Evolutionary conservation across 1,284 basidiomycete species (phyloP).

Genomic region (Pulchroboletus neoregius): DNA sequence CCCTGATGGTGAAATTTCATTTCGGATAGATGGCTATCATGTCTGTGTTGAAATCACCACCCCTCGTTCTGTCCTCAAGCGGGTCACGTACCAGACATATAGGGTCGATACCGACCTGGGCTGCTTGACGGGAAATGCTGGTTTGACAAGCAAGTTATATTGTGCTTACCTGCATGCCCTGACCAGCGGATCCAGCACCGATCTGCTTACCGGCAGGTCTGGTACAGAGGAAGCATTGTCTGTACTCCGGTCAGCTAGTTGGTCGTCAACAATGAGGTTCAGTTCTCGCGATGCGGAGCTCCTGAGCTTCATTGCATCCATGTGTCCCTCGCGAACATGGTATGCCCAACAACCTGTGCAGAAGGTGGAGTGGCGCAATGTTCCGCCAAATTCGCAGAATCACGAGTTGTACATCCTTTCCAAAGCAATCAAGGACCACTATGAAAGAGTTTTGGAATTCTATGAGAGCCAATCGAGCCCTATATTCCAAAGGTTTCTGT

Average conservation of each 20-base stretch:
- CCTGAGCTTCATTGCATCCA: constrained; percentile 33
- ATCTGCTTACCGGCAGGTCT: constrained; percentile 43
- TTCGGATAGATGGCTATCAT: constrained; percentile 28
- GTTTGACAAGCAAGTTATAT: constrained; percentile 36
- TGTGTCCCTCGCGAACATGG: constrained; percentile 37
- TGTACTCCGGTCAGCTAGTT: constrained; percentile 37
- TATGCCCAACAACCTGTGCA: constrained; percentile 39
- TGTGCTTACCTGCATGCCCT: constrained; percentile 45
- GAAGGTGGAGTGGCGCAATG: constrained; percentile 18
- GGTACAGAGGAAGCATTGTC: constrained; percentile 46
- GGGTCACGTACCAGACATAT: constrained; percentile 37
- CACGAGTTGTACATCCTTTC: constrained; percentile 27
- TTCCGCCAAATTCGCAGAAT: constrained; percentile 32
- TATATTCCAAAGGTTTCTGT: constrained; percentile 9
- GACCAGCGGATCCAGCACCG: constrained; percentile 39
- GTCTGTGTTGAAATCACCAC: constrained; percentile 23
- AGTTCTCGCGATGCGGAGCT: constrained; percentile 28
- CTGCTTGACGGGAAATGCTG: constrained; percentile 33
- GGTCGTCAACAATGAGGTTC: constrained; percentile 39
- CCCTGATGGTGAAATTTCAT: constrained; percentile 35
- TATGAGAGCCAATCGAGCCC: neutral
- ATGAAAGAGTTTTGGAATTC: constrained; percentile 15
- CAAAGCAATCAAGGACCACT: constrained; percentile 33
- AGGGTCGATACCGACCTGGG: constrained; percentile 38
- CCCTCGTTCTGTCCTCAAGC: neutral